phyloP scores from a whole-genome alignment of 2,329 filamentous ascomycete species.

The Penicillium hordei region DNA sequence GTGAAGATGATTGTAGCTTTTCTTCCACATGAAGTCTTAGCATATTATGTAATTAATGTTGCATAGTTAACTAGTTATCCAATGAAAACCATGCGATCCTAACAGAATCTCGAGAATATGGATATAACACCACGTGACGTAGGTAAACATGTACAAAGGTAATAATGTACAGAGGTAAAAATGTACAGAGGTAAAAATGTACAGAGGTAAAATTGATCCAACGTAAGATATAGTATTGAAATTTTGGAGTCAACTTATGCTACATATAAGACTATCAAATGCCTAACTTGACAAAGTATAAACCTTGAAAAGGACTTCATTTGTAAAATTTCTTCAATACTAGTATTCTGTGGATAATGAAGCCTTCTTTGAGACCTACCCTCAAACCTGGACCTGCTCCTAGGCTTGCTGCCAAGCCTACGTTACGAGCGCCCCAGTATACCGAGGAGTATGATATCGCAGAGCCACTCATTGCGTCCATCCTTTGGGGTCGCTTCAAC shows the following conservation, averaged over 20 bases:
- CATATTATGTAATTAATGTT: too few species aligned
- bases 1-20: too few species aligned
- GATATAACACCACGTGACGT: too few species aligned
- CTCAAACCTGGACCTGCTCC: not conserved
- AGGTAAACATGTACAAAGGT: not conserved
- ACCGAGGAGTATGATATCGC: constrained; percentile 13
- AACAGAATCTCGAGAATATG: too few species aligned
- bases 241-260: not conserved
- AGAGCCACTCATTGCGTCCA: constrained; percentile 11
- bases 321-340: not conserved
- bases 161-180: not conserved
- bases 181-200: not conserved
- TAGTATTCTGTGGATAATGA: not conserved
- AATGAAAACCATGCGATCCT: too few species aligned
- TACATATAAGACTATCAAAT: not conserved
- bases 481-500: constrained; percentile 9
- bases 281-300: not conserved
- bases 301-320: not conserved
- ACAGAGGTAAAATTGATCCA: not conserved
- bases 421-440: not conserved
- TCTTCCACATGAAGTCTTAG: too few species aligned
- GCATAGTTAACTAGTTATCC: too few species aligned
- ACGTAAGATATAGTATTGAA: not conserved
- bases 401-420: not conserved
- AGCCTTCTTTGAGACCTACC: not conserved